Percentiles rank a stretch among this genome's conserved stretches.
phyloP scores from a whole-genome alignment of 371 early-diverging fungal species.

The Thermomucor indicae-seudaticae region DNA sequence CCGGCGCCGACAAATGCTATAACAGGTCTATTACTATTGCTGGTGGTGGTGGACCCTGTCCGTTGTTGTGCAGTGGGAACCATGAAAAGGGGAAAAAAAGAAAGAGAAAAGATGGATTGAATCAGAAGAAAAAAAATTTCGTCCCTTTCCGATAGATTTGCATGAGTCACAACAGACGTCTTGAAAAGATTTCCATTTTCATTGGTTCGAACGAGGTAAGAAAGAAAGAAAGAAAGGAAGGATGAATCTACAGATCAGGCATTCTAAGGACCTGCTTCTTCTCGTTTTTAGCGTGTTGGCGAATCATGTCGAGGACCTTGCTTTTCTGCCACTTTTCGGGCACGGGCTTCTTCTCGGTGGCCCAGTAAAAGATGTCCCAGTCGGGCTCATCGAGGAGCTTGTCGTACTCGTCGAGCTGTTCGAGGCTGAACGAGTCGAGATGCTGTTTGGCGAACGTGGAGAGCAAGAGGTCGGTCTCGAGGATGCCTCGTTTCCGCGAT shows the following conservation, averaged over 20 bases:
- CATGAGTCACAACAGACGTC: no score
- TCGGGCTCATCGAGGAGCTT: conserved; percentile 86
- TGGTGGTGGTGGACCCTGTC: background rate
- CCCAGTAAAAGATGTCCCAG: conserved; percentile 97
- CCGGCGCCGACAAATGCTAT: conserved; percentile 88
- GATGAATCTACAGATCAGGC: conserved; percentile 79
- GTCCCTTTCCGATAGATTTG: no score
- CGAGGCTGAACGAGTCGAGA: conserved; percentile 46
- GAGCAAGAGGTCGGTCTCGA: conserved; percentile 89
- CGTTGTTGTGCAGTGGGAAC: background rate
- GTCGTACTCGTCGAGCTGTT: conserved; percentile 77
- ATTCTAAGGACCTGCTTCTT: conserved; percentile 65
- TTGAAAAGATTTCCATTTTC: no score
- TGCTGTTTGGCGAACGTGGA: conserved; percentile 82
- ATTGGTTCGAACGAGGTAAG: no score
- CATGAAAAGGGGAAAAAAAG: background rate
- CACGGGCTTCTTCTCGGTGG: conserved; percentile 62
- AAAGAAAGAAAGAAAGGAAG: no score
- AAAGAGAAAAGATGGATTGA: background rate
- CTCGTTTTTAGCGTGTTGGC: conserved; percentile 65
- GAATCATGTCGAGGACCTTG: conserved; percentile 57
- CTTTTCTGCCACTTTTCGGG: conserved; percentile 55
- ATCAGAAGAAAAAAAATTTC: no score
- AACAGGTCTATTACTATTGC: conserved; percentile 12
- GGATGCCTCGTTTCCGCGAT: conserved; percentile 92